Percentiles rank a stretch among this genome's conserved stretches.
Conservation (phyloP, 1,284 basidiomycete species). For the Calocybe gambosa region DNA sequence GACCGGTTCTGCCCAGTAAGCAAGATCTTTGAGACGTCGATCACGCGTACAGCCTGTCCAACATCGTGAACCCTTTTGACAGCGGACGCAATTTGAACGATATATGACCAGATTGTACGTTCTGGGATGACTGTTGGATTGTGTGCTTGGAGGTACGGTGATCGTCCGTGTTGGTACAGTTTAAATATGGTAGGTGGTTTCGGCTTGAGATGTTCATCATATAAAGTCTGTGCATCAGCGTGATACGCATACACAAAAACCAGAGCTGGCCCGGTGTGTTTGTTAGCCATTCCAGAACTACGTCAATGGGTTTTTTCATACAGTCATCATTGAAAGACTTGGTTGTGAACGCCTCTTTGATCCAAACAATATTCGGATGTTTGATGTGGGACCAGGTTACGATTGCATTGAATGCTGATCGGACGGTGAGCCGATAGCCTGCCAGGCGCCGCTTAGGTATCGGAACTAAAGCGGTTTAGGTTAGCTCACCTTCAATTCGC, state of each 20-base stretch:
- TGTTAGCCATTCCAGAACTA: neutral
- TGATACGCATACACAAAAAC: conserved; percentile 93
- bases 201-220: conserved; percentile 59
- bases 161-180: conserved; percentile 36
- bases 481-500: conserved; percentile 75
- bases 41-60: conserved; percentile 76
- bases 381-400: conserved; percentile 85
- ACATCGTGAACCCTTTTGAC: conserved; percentile 83
- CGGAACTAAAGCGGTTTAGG: conserved; percentile 1
- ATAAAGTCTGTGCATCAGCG: conserved; percentile 80
- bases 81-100: conserved; percentile 86
- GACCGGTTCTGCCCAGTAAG: conserved; percentile 87
- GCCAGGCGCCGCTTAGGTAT: conserved; percentile 16
- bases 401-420: conserved; percentile 77
- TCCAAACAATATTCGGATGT: conserved; percentile 83
- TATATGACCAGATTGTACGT: conserved; percentile 89
- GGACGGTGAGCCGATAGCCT: conserved; percentile 83
- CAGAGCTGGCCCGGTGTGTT: conserved; percentile 55
- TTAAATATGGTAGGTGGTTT: conserved; percentile 33
- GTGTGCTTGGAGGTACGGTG: conserved; percentile 29
- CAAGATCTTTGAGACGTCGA: conserved; percentile 87
- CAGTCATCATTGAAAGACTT: conserved; percentile 90
- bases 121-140: conserved; percentile 54
- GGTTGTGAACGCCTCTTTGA: conserved; percentile 95
- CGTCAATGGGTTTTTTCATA: conserved; percentile 32